Conservation (phyloP, 192 early-diverging fungal genomes). For the Rhizoclosmatium sp. region DNA sequence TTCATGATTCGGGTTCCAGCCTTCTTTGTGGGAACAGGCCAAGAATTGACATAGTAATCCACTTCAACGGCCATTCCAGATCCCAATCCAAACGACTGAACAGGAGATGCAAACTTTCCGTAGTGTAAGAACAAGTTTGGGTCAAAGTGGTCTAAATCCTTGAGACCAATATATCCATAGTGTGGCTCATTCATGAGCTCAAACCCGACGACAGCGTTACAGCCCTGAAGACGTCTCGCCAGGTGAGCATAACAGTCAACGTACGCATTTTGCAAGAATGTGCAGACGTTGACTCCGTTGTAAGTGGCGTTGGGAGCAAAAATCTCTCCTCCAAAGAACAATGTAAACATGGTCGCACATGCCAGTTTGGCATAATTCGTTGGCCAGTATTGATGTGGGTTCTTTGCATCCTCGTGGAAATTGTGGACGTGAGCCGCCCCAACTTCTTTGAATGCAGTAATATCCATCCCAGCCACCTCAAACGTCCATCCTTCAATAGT, state of each 20-base stretch:
- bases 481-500: conserved; percentile 71
- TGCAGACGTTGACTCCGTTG: conserved; percentile 67
- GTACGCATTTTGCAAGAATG: conserved; percentile 73
- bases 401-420: conserved; percentile 44
- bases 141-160: conserved; percentile 67
- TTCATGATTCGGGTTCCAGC: conserved; percentile 67
- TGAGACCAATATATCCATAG: conserved; percentile 77
- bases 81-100: conserved; percentile 80
- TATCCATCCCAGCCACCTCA: conserved; percentile 78
- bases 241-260: conserved; percentile 72
- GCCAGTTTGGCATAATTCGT: conserved; percentile 89
- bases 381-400: conserved; percentile 74
- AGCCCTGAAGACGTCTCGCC: conserved; percentile 67
- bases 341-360: conserved; percentile 82
- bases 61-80: conserved; percentile 74
- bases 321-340: conserved; percentile 77
- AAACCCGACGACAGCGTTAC: conserved; percentile 77
- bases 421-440: conserved; percentile 85
- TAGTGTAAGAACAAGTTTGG: conserved; percentile 70
- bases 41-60: conserved; percentile 77
- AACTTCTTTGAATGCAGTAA: conserved; percentile 73
- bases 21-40: conserved; percentile 75
- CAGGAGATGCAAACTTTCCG: conserved; percentile 72
- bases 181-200: conserved; percentile 84
- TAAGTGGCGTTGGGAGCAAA: conserved; percentile 75